Base-by-base conservation (phyloP, 805 yeast species). In the Yarrowia sp. region DNA sequence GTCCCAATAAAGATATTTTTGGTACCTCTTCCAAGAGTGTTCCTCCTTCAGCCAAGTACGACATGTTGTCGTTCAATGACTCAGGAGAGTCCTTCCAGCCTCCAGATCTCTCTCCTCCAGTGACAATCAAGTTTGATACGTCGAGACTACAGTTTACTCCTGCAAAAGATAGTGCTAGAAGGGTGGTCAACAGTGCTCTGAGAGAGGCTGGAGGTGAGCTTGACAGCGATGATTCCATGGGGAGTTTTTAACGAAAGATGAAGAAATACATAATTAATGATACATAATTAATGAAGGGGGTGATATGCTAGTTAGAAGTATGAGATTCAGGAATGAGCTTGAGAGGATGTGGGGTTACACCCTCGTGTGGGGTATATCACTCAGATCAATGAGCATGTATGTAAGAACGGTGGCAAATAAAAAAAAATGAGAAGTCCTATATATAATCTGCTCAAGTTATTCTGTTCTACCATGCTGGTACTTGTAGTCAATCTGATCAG, bases 91-190 rank as follows among this genome's bases (percentile, higher is more conserved):
- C 65, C 41, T 59, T 59, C 12, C 52, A 59, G 9, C 65, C 65
- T 7, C 65, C 65, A 10, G 65, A 59, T 45, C 7, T 59, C 22
- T 59, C 65, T 8, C 65, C 65, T 16, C 65, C 65, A 3, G 65
- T 59, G 50, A 59, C 65, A 4, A 59, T 59, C 52, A n/a, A 45
- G 35, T 59, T 59, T 45, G 65, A 59, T 7, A 35, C 40, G 10
- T 45, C 69, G 41, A 71, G 70, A 3, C 10, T 52, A 26, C 68
- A 64, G 38, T 40, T 49, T 11, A 52, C 58, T 16, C 58, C 63
- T 14, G 58, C 68, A 14, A 52, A 49, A 19, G 68, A 52, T 8
- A 19, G 68, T 14, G 64, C 69, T 42, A 68, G 72, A 14, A 11
- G 52, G 16, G 65, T 59, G 5, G 65, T 59, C 5, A 16, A 45